Evolutionary conservation across 306 rosid species (phyloP).

Genomic region (Leucaena leucocephala): DNA sequence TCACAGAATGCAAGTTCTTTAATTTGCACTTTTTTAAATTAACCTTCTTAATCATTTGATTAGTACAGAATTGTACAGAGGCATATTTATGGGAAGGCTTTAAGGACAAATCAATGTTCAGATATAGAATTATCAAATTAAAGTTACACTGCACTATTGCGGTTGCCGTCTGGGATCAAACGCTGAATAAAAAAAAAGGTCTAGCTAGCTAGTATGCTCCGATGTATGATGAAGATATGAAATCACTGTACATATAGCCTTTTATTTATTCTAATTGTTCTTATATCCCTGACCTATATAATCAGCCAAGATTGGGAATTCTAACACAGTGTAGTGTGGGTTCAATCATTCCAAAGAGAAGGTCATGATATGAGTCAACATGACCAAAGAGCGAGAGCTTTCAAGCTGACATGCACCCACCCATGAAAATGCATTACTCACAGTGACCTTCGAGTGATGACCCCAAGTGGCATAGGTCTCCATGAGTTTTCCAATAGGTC

Average conservation of each 20-base stretch:
- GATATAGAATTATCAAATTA: not conserved
- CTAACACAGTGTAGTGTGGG: not conserved
- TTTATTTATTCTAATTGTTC: constrained; percentile 2
- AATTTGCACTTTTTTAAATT: not conserved
- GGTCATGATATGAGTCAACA: not conserved
- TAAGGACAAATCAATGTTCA: constrained; percentile 25
- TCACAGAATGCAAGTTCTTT: not conserved
- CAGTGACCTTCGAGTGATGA: constrained; percentile 17
- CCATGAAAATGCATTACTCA: constrained; percentile 19
- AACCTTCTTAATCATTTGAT: not conserved
- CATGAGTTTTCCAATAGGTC: constrained; percentile 26
- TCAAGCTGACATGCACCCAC: constrained; percentile 35
- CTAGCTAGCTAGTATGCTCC: not conserved
- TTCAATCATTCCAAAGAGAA: constrained; percentile 18
- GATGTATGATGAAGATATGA: not conserved
- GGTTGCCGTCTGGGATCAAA: not conserved
- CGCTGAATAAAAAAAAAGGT: not conserved
- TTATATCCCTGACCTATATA: constrained; percentile 9
- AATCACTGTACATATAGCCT: not conserved
- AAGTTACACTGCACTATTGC: too few species aligned
- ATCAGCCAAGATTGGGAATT: constrained; percentile 16
- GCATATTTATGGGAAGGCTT: constrained; percentile 23
- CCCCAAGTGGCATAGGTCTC: constrained; percentile 9
- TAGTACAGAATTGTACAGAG: constrained; percentile 12
- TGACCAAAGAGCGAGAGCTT: not conserved